Evolutionary conservation across 2,329 filamentous ascomycete genomes (phyloP), one percentile per base, ranked within the genome.

Genomic region (Aspergillus sp.): DNA sequence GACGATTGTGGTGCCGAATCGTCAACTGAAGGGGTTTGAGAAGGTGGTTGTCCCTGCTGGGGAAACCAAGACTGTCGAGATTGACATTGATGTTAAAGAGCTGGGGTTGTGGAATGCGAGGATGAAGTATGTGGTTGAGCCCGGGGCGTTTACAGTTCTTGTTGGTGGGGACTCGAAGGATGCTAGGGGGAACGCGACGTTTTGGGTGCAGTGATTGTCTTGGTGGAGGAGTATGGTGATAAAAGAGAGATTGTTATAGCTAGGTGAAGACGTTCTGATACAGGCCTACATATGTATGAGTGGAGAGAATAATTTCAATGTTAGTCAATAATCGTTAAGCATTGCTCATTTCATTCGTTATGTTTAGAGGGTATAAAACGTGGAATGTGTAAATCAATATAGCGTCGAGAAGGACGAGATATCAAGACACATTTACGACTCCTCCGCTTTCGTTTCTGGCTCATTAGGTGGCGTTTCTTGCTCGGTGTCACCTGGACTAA

Each of bases 61-160:
- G 0, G 78, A 84, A 69, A 88, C 82, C 1, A 76, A 82, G 60
- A 82, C 74, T 37, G 80, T 83, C 0, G 67, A 74, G 34, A 76
- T 89, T 24, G 77, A 81, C 17, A 66, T 86, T 19, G 67, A 79
- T 30, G 77, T 86, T 3, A 64, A 69, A 19, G 77, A 83, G 48
- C 70, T 84, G 61, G 83, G 83, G 0, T 66, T 86, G 7, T 87
- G 84, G 84, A 76, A 85, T 68, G 64, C 73, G 12, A 77, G 73
- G 34, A 88, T 90, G 86, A 75, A 87, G 70, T 91, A 91, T 71
- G 86, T 89, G 22, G 88, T 91, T 39, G 89, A 91, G 79, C 83
- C 83, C 3, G 89, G 89, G 1, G 81, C 86, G 41, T 91, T 91
- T 69, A 73, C 80, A 5, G 76, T 90, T 9, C 77, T 81, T 54